Conservation (phyloP, 2,329 filamentous ascomycete genomes). For the Balansia obtecta region DNA sequence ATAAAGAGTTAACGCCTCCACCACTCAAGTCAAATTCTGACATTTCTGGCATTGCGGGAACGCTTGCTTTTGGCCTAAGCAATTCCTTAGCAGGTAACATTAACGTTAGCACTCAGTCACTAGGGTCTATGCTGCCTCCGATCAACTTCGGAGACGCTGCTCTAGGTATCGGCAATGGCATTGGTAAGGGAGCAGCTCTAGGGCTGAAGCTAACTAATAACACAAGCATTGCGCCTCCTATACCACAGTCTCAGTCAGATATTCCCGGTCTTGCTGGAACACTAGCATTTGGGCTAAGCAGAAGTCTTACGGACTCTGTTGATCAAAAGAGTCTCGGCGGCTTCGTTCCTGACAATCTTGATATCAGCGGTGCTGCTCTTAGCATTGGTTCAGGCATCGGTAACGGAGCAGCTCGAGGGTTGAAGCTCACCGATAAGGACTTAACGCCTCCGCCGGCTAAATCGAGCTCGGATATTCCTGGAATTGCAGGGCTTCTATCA, state of each 20-base stretch:
- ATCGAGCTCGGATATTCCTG: constrained; percentile 2
- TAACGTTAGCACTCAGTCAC: background rate
- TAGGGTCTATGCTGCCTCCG: background rate
- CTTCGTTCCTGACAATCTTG: background rate
- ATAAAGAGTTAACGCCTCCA: background rate
- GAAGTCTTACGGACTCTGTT: background rate
- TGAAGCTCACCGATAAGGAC: background rate
- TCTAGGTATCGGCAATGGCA: constrained; percentile 2
- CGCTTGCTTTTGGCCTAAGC: constrained; percentile 4
- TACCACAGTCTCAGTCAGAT: background rate
- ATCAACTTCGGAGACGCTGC: background rate
- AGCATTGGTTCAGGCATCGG: constrained; percentile 8
- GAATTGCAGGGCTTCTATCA: constrained; percentile 2
- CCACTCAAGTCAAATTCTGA: background rate
- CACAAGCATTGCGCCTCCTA: background rate
- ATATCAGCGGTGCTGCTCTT: constrained; percentile 7
- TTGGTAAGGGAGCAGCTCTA: constrained; percentile 6
- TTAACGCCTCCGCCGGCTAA: background rate
- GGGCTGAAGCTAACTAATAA: constrained; percentile 6
- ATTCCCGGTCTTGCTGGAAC: constrained; percentile 5
- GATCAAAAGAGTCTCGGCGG: background rate
- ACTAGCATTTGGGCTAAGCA: constrained; percentile 3
- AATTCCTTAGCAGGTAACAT: constrained; percentile 2
- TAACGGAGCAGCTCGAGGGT: constrained; percentile 6
- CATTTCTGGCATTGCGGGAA: constrained; percentile 3